These are phyloP conservation scores for Bassia scoparia DNA, from an alignment of 148 eudicot species.

Conservation along the genomic window DNA sequence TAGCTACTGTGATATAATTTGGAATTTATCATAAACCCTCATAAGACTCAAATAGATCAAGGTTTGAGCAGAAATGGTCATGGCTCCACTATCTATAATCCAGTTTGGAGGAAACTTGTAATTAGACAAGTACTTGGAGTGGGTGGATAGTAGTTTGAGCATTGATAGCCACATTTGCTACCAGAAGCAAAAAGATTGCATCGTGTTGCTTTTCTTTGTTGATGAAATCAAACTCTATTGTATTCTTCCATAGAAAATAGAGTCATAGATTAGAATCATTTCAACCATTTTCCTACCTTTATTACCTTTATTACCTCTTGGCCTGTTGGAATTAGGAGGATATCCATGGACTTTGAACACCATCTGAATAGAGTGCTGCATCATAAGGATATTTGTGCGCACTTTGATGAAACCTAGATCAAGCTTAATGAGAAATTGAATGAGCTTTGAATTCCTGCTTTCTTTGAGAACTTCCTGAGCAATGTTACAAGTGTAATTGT, in stretches of 20 bases:
- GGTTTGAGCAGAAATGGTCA: not conserved
- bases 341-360: not conserved
- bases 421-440: not conserved
- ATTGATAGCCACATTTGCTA: not conserved
- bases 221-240: not conserved
- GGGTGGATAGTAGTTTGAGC: too few relatives aligned
- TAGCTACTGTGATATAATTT: not conserved
- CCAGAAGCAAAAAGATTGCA: too few relatives aligned
- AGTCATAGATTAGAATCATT: not conserved
- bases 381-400: not conserved
- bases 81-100: not conserved
- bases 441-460: not conserved
- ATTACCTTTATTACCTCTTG: not conserved
- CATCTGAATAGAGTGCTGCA: not conserved
- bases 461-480: not conserved
- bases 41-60: not conserved
- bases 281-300: not conserved
- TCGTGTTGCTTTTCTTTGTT: too few relatives aligned
- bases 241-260: too few relatives aligned
- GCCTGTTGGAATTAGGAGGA: not conserved
- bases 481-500: not conserved
- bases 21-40: not conserved
- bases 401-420: too few relatives aligned
- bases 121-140: not conserved
- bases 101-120: not conserved